These are phyloP conservation scores for Zygoascus meyerae DNA, from an alignment of 1,139 yeast genomes.

Conservation along the genomic window DNA sequence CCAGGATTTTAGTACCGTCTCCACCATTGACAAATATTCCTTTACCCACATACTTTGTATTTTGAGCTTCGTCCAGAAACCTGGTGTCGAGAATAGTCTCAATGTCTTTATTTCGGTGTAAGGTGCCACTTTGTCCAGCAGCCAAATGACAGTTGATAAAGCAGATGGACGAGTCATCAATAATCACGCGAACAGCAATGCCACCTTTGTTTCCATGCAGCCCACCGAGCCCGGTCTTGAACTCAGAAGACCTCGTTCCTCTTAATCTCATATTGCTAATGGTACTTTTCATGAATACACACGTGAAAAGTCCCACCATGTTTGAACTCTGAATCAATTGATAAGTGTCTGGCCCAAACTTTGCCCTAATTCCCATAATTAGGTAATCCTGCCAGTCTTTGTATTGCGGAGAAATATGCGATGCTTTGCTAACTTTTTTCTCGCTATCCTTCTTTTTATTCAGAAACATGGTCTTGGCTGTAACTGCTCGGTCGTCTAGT, in stretches of 20 bases:
- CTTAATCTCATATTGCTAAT: conserved; percentile 43
- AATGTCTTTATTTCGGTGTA: conserved; percentile 81
- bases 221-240: conserved; percentile 93
- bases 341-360: conserved; percentile 44
- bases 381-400: conserved; percentile 37
- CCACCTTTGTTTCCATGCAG: conserved; percentile 96
- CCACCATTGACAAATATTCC: conserved; percentile 44
- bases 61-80: conserved; percentile 45
- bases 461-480: conserved; percentile 53
- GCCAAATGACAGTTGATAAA: conserved; percentile 86
- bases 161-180: conserved; percentile 69
- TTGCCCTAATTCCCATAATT: conserved; percentile 17
- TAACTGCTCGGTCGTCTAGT: conserved; percentile 80
- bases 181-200: conserved; percentile 72
- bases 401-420: conserved; percentile 35
- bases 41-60: conserved; percentile 34
- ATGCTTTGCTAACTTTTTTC: conserved; percentile 27
- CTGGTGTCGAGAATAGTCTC: conserved; percentile 57
- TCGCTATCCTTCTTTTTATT: conserved; percentile 27
- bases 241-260: conserved; percentile 67
- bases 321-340: conserved; percentile 74
- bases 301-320: conserved; percentile 75
- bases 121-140: conserved; percentile 74
- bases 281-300: conserved; percentile 58
- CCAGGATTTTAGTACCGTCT: conserved; percentile 46